Evolutionary conservation across 1,139 yeast genomes (phyloP).

Genomic region (Citeromyces hawaiiensis): DNA sequence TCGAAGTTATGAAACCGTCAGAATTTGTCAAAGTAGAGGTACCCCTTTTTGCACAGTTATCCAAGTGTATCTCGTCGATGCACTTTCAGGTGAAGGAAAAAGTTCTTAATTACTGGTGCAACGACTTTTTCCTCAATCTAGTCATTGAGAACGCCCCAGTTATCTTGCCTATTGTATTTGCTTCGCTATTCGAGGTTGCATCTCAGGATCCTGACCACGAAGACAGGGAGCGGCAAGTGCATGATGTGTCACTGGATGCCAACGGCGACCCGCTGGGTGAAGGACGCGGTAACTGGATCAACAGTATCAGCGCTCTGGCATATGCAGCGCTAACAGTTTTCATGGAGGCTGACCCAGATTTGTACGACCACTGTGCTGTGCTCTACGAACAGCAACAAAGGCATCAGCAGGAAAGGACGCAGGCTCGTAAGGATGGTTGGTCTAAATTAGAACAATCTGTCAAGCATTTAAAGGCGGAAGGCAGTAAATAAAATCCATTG

Average conservation of each 20-base stretch:
- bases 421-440: not conserved
- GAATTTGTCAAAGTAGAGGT: slow-evolving; percentile 89
- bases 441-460: not conserved
- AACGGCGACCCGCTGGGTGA: slow-evolving; percentile 19
- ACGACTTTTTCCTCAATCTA: slow-evolving; percentile 81
- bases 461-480: not conserved
- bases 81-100: slow-evolving; percentile 98
- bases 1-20: slow-evolving; percentile 89
- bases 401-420: slow-evolving; percentile 1
- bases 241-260: slow-evolving; percentile 25
- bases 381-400: slow-evolving; percentile 41
- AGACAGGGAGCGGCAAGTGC: slow-evolving; percentile 20
- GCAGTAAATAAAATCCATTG: not conserved
- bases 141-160: slow-evolving; percentile 87
- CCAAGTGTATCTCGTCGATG: slow-evolving; percentile 88
- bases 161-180: slow-evolving; percentile 83
- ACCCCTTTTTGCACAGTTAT: slow-evolving; percentile 85
- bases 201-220: slow-evolving; percentile 26
- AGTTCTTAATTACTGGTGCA: slow-evolving; percentile 87
- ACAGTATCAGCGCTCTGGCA: slow-evolving; percentile 84
- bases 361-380: slow-evolving; percentile 86
- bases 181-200: slow-evolving; percentile 77
- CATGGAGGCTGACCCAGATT: slow-evolving; percentile 84
- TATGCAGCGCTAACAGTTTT: slow-evolving; percentile 85
- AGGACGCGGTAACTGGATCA: slow-evolving; percentile 50